A percentile compares a stretch with the other conserved stretches of the same genome.
phyloP scores from a whole-genome alignment of 129 eudicot species.

The Logfia minima region DNA sequence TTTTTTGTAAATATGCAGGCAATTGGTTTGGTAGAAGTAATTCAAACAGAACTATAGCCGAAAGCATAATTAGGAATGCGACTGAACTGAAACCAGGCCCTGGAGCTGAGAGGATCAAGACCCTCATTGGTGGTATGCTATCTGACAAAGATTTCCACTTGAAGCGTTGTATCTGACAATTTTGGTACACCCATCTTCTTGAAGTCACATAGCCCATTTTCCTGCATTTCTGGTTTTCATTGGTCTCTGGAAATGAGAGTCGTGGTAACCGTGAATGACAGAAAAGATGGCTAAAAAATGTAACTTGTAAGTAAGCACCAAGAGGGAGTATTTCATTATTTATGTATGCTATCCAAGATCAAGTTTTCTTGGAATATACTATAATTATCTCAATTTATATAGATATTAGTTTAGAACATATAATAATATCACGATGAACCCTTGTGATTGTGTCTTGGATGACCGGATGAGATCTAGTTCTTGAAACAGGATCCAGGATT shows the following conservation, averaged over 20 bases:
- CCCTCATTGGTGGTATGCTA: conserved; percentile 53
- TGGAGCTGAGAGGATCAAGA: conserved; percentile 69
- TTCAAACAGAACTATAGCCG: conserved; percentile 31
- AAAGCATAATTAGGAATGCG: conserved; percentile 35
- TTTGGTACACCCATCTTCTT: conserved; percentile 5
- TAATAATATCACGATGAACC: conserved; percentile 24
- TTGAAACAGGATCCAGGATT: conserved; percentile 52
- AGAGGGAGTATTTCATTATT: conserved; percentile 8
- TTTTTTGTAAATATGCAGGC: conserved; percentile 32
- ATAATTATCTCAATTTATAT: conserved; percentile 21
- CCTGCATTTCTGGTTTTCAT: conserved; percentile 12
- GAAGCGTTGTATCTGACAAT: conserved; percentile 55
- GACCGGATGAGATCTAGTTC: conserved; percentile 21
- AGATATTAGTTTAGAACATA: conserved; percentile 21
- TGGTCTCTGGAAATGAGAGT: not conserved
- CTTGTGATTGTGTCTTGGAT: not conserved
- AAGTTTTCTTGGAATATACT: conserved; percentile 26
- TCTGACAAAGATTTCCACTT: conserved; percentile 58
- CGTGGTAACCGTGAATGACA: conserved; percentile 9
- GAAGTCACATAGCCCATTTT: conserved; percentile 4
- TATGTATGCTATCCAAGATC: conserved; percentile 33
- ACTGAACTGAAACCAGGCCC: conserved; percentile 65
- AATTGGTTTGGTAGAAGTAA: conserved; percentile 59
- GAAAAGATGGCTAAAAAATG: conserved; percentile 6
- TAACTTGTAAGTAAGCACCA: conserved; percentile 33